A percentile compares a stretch with the other conserved stretches of the same genome.
Evolutionary conservation across 2,329 filamentous ascomycete genomes (phyloP).

Genomic region (Sarocladiaceae sp.): DNA sequence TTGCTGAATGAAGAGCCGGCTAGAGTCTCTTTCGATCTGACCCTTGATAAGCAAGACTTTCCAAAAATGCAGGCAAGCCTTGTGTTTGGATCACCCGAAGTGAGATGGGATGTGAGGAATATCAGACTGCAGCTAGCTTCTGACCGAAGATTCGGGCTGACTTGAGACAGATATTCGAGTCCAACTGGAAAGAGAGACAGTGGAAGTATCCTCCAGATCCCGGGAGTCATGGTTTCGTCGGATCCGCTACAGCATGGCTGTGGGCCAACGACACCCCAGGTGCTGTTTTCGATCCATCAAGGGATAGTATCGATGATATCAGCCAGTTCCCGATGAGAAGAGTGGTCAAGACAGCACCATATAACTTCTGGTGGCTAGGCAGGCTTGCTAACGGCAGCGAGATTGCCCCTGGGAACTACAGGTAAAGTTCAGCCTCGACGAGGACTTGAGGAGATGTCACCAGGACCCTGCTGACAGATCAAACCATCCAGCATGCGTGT

Average conservation of each 20-base stretch:
- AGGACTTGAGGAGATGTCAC: background rate
- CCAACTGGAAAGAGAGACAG: constrained; percentile 4
- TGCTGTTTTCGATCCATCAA: background rate
- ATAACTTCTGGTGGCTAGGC: constrained; percentile 13
- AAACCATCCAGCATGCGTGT: constrained; percentile 11
- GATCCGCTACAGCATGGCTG: background rate
- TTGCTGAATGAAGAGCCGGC: background rate
- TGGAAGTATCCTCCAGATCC: constrained; percentile 5
- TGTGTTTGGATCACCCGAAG: constrained; percentile 10
- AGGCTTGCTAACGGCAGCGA: constrained; percentile 12
- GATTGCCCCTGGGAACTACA: constrained; percentile 13
- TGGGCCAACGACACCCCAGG: constrained; percentile 4
- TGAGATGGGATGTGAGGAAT: constrained; percentile 12
- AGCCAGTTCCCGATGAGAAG: background rate
- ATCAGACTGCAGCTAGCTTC: background rate
- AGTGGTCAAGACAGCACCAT: constrained; percentile 2
- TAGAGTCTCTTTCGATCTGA: constrained; percentile 13
- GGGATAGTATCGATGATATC: constrained; percentile 1
- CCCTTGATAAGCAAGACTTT: constrained; percentile 13
- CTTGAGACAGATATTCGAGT: background rate
- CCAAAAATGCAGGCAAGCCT: constrained; percentile 12
- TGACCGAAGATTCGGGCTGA: too few relatives aligned
- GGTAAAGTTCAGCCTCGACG: background rate
- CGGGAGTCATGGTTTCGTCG: background rate
- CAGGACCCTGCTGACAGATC: background rate